Conservation (phyloP, 768 basidiomycete species). For the Agrocybe praecox region DNA sequence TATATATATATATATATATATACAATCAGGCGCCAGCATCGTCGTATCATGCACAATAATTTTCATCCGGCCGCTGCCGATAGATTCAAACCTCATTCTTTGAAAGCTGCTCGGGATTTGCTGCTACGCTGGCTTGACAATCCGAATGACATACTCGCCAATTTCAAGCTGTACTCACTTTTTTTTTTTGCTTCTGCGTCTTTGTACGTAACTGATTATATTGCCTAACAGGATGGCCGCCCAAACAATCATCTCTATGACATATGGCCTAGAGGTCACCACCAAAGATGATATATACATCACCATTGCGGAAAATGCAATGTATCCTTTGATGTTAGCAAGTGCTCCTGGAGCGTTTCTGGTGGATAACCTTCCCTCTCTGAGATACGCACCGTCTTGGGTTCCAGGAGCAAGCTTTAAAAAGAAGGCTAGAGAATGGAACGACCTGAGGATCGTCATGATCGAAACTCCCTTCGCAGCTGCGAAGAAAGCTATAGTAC, state of each 20-base stretch:
- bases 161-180: conserved; percentile 32
- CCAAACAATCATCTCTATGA: conserved; percentile 35
- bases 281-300: conserved; percentile 30
- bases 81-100: conserved; percentile 25
- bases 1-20: too few species aligned
- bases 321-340: conserved; percentile 32
- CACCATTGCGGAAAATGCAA: conserved; percentile 18
- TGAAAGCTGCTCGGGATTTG: conserved; percentile 19
- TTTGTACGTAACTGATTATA: not conserved
- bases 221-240: conserved; percentile 24
- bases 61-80: conserved; percentile 13
- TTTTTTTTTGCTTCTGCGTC: not conserved
- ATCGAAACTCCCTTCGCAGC: conserved; percentile 36
- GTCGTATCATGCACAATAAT: conserved; percentile 17
- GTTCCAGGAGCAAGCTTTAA: conserved; percentile 67
- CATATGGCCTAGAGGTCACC: conserved; percentile 37
- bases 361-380: conserved; percentile 41
- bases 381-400: conserved; percentile 56
- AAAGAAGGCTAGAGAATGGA: conserved; percentile 49
- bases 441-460: conserved; percentile 32
- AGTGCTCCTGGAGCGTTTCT: conserved; percentile 43
- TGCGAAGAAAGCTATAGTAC: conserved; percentile 26
- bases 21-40: conserved; percentile 17
- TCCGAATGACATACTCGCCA: conserved; percentile 32
- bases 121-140: conserved; percentile 33